Conservation (phyloP, 805 yeast genomes). For the Myxozyma udenii region DNA sequence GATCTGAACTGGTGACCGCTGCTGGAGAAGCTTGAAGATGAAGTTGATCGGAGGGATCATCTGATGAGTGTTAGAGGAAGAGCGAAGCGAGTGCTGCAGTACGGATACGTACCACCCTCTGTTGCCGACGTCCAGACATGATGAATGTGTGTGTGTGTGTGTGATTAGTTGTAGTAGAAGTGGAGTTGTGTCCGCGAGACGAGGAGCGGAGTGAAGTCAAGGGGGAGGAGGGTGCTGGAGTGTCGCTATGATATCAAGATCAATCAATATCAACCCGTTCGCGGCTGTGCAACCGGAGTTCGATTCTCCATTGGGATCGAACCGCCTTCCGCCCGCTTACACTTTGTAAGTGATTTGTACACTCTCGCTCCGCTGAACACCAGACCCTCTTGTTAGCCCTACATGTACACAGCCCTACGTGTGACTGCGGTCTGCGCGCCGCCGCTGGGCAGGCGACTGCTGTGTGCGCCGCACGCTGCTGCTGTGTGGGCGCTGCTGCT, state of each 20-base stretch:
- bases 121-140: constrained; percentile 47
- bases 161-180: not conserved
- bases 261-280: too few species aligned
- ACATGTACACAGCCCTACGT: not conserved
- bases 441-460: not conserved
- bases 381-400: not conserved
- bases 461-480: not conserved
- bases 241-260: too few species aligned
- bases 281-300: too few species aligned
- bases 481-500: not conserved
- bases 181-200: not conserved
- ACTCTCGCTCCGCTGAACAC: not conserved
- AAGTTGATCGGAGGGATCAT: constrained; percentile 90
- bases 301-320: too few species aligned
- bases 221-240: too few species aligned
- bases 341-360: not conserved
- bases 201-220: too few species aligned
- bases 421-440: not conserved
- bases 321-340: too few species aligned
- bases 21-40: constrained; percentile 81
- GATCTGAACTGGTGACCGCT: constrained; percentile 71
- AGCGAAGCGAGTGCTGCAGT: not conserved
- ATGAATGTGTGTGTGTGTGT: constrained; percentile 1
- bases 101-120: constrained; percentile 45
- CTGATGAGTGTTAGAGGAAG: constrained; percentile 31